Evolutionary conservation across 2,329 filamentous ascomycete genomes (phyloP).

Genomic region (Fonsecaea pedrosoi): DNA sequence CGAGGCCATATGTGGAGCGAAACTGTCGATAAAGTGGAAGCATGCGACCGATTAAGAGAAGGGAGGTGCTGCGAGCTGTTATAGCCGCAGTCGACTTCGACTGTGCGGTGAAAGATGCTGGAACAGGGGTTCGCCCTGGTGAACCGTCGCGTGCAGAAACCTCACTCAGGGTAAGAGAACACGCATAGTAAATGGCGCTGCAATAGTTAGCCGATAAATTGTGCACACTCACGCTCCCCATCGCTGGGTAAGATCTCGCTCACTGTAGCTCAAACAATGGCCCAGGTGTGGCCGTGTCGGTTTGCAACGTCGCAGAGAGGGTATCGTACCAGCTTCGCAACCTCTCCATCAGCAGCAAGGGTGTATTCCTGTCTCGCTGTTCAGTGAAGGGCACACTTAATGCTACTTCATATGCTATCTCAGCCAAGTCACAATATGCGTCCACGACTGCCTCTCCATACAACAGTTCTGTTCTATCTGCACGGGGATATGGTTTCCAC

Average conservation of each 20-base stretch:
- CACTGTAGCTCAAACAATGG: constrained; percentile 19
- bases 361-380: background rate
- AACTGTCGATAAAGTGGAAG: constrained; percentile 11
- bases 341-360: constrained; percentile 11
- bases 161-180: constrained; percentile 16
- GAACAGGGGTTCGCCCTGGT: background rate
- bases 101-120: background rate
- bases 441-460: constrained; percentile 9
- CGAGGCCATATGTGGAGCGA: constrained; percentile 9
- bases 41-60: constrained; percentile 16
- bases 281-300: constrained; percentile 1
- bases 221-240: background rate
- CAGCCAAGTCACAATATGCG: constrained; percentile 17
- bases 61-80: constrained; percentile 12
- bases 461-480: constrained; percentile 3
- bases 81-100: background rate
- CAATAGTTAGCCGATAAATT: background rate
- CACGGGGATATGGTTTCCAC: constrained; percentile 14
- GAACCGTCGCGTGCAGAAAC: constrained; percentile 6
- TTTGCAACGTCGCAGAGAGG: constrained; percentile 2
- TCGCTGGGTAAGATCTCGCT: background rate
- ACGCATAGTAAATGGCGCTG: constrained; percentile 13
- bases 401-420: constrained; percentile 17
- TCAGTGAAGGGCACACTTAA: constrained; percentile 13
- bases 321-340: constrained; percentile 6